Percentiles rank a stretch among this genome's conserved stretches.
Conservation (phyloP, 495 filamentous ascomycete species). For the Aspergillus avenaceus region DNA sequence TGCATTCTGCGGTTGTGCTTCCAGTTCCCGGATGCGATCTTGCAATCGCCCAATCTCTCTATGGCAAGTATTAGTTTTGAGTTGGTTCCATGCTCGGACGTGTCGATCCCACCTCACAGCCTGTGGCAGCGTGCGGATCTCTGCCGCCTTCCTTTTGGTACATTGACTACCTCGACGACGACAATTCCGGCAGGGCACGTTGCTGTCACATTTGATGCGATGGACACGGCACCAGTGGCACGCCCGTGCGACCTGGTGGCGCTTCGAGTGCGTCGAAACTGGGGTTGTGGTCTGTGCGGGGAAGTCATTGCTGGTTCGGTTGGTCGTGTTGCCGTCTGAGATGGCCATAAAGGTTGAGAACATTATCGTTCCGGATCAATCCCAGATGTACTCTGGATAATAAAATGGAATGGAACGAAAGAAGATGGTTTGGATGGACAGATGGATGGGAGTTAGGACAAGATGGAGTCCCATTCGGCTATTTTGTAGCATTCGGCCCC, state of each 20-base stretch:
- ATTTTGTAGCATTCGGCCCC: no score
- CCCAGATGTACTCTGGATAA: no score
- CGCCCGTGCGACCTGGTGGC: conserved; percentile 28
- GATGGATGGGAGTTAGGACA: no score
- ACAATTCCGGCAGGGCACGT: conserved; percentile 39
- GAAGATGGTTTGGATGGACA: no score
- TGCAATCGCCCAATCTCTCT: conserved; percentile 42
- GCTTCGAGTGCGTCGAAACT: neutral
- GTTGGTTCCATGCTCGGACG: no score
- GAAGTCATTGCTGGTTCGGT: neutral
- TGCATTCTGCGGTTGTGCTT: conserved; percentile 23
- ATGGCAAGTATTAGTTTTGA: no score
- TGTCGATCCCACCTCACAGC: no score
- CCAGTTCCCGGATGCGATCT: conserved; percentile 32
- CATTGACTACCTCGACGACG: conserved; percentile 29
- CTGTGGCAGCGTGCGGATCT: conserved; percentile 15
- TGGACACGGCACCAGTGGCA: conserved; percentile 42
- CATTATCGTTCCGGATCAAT: no score
- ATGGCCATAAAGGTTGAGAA: neutral
- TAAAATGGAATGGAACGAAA: no score
- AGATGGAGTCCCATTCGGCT: no score
- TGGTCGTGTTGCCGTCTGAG: no score
- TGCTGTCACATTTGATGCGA: conserved; percentile 39
- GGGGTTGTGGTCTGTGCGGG: neutral
- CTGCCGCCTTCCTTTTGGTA: conserved; percentile 24